Conservation (phyloP, 169 alveolate species). For the Amoebophrya sp. region DNA sequence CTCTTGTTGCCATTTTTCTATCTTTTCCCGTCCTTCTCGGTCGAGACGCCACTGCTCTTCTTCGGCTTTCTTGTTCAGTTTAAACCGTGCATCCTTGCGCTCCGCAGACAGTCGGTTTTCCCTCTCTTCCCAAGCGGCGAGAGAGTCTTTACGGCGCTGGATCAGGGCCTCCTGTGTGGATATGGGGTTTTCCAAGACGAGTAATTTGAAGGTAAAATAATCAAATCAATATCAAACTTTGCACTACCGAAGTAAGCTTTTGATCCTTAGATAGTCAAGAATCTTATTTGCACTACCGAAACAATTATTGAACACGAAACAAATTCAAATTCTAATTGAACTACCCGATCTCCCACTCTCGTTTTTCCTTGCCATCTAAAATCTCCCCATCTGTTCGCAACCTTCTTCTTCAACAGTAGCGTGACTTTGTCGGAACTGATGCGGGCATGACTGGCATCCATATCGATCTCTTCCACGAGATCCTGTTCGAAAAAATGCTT, state of each 20-base stretch:
- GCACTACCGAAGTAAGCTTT: too few species aligned
- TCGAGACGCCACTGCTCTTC: neutral
- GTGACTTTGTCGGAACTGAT: neutral
- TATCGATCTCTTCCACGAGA: neutral
- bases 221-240: too few species aligned
- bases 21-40: neutral
- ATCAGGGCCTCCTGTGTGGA: neutral
- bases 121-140: neutral
- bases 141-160: neutral
- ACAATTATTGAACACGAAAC: too few species aligned
- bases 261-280: too few species aligned
- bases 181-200: neutral
- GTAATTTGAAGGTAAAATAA: too few species aligned
- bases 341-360: neutral
- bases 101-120: neutral
- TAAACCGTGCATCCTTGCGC: neutral
- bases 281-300: too few species aligned
- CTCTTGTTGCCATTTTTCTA: neutral
- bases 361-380: neutral
- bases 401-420: neutral
- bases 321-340: neutral
- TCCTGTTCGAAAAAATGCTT: neutral
- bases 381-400: neutral
- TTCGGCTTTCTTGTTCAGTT: neutral
- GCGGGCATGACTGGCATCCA: neutral